Percentiles rank a stretch among this genome's conserved stretches.
Conservation (phyloP, 2,329 filamentous ascomycete species). For the Keithomyces neogunnii region DNA sequence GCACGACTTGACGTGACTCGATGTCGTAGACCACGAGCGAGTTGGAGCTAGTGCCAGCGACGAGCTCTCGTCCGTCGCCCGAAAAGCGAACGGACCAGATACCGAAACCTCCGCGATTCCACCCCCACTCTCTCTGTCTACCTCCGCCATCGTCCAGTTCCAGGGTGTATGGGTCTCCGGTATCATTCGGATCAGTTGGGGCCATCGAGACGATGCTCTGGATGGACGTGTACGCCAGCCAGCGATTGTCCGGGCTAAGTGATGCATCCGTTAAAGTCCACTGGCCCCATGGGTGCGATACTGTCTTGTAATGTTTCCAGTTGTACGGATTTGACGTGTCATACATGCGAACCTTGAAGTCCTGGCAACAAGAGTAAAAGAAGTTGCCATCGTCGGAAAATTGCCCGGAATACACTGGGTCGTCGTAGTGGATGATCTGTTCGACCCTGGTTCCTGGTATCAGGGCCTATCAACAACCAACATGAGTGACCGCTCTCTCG, state of each 20-base stretch:
- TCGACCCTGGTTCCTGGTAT: constrained; percentile 73
- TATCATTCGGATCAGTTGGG: constrained; percentile 75
- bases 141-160: constrained; percentile 44
- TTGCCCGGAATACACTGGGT: constrained; percentile 86
- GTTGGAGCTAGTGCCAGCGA: constrained; percentile 74
- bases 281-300: constrained; percentile 73
- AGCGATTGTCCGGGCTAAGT: constrained; percentile 83
- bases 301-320: constrained; percentile 94
- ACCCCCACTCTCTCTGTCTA: constrained; percentile 15
- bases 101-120: constrained; percentile 34
- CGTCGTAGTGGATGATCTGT: constrained; percentile 78
- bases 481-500: not conserved
- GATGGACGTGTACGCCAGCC: constrained; percentile 87
- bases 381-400: constrained; percentile 97
- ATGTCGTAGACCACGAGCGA: constrained; percentile 89
- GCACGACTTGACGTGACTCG: constrained; percentile 65
- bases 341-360: constrained; percentile 94
- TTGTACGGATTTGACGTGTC: constrained; percentile 92
- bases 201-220: constrained; percentile 76
- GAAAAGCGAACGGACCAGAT: constrained; percentile 93
- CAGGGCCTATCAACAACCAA: constrained; percentile 44
- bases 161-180: constrained; percentile 70
- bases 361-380: constrained; percentile 86
- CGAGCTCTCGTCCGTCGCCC: constrained; percentile 81
- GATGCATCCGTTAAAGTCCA: constrained; percentile 97